Evolutionary conservation across 768 basidiomycete genomes (phyloP).

Genomic region (Ephemerocybe angulata): DNA sequence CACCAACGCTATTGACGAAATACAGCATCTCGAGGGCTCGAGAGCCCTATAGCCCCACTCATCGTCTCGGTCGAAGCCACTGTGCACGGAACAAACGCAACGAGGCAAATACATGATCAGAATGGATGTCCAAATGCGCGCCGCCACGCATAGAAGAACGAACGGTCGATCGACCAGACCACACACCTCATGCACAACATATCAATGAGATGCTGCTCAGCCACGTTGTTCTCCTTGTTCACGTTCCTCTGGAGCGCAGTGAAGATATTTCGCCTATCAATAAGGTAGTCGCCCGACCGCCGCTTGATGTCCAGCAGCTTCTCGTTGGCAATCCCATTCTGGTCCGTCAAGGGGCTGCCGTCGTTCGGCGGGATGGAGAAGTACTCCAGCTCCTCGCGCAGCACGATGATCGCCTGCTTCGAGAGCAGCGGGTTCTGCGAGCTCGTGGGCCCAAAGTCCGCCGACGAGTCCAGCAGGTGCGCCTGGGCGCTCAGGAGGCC

Average conservation of each 20-base stretch:
- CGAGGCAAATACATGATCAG: conserved; percentile 4
- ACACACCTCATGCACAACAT: conserved; percentile 98
- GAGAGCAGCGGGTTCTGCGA: conserved; percentile 88
- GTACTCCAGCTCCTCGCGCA: conserved; percentile 97
- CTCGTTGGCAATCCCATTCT: conserved; percentile 76
- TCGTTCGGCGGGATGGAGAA: conserved; percentile 88
- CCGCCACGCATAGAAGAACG: conserved; percentile 6
- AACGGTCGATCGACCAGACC: neutral
- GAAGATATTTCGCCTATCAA: conserved; percentile 90
- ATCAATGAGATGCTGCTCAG: conserved; percentile 98
- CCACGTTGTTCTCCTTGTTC: conserved; percentile 98
- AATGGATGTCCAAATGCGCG: neutral
- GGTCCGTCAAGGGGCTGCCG: conserved; percentile 61
- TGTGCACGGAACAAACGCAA: conserved; percentile 26
- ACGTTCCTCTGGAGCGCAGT: conserved; percentile 98
- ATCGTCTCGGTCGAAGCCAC: conserved; percentile 97
- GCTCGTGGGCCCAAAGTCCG: conserved; percentile 59
- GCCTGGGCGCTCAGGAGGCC: conserved; percentile 80
- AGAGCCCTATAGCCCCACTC: conserved; percentile 96
- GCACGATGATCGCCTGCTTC: conserved; percentile 97
- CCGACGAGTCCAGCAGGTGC: conserved; percentile 66
- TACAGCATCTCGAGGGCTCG: conserved; percentile 95
- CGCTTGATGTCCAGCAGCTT: conserved; percentile 77
- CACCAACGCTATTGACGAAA: conserved; percentile 96
- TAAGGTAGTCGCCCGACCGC: conserved; percentile 81